A percentile compares a stretch with the other conserved stretches of the same genome.
phyloP scores from a whole-genome alignment of 768 basidiomycete species.

The Phanerochaete sordida region DNA sequence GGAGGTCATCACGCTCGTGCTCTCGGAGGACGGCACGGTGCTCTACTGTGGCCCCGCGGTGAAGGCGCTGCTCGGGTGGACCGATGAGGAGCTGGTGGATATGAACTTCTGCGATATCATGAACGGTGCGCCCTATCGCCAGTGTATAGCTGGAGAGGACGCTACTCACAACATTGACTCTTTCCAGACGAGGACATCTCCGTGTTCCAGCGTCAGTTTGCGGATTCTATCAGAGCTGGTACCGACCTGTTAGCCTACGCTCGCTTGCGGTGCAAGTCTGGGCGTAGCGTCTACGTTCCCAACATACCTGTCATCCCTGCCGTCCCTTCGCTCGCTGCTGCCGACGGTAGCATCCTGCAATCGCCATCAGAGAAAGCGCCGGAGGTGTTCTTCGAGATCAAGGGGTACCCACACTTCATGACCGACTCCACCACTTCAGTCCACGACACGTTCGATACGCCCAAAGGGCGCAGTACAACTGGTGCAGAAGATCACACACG shows the following conservation, averaged over 20 bases:
- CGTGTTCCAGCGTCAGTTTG: slow-evolving; percentile 44
- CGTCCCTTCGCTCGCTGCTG: neutral
- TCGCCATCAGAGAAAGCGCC: slow-evolving; percentile 25
- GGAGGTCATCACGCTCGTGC: slow-evolving; percentile 65
- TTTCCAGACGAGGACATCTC: slow-evolving; percentile 53
- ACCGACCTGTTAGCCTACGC: slow-evolving; percentile 54
- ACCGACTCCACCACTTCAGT: neutral
- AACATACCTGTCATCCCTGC: neutral
- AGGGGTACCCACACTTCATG: slow-evolving; percentile 55
- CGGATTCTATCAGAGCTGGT: slow-evolving; percentile 47
- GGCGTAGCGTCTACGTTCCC: slow-evolving; percentile 24
- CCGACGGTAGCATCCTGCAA: slow-evolving; percentile 3
- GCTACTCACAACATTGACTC: slow-evolving; percentile 4
- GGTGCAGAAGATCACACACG: no score
- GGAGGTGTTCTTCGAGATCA: slow-evolving; percentile 68
- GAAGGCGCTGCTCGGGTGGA: slow-evolving; percentile 75
- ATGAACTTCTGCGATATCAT: slow-evolving; percentile 61
- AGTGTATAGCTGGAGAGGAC: neutral
- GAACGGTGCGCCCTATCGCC: slow-evolving; percentile 43
- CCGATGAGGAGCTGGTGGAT: slow-evolving; percentile 68
- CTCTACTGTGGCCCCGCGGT: slow-evolving; percentile 69
- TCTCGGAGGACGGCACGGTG: slow-evolving; percentile 59
- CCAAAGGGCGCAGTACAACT: neutral
- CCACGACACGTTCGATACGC: neutral
- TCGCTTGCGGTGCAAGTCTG: slow-evolving; percentile 50